Percentiles rank a stretch among this genome's conserved stretches.
phyloP scores from a whole-genome alignment of 108 stramenopile species.

The Epithemia pelagica region DNA sequence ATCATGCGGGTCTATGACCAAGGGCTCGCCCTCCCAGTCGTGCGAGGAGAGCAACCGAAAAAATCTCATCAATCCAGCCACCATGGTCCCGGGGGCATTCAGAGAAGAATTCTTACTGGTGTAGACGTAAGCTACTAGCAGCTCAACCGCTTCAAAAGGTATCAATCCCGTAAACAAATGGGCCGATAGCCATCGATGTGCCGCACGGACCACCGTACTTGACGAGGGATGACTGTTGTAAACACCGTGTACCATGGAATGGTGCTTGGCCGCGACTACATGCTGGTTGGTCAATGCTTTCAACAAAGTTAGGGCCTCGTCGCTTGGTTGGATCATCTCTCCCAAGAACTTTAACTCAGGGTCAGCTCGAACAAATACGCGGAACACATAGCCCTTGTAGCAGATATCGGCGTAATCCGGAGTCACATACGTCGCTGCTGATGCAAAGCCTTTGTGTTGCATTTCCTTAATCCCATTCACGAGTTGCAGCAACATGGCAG shows the following conservation, averaged over 20 bases:
- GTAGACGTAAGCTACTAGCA: conserved; percentile 76
- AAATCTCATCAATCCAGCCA: conserved; percentile 62
- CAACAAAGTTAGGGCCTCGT: conserved; percentile 40
- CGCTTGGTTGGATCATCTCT: conserved; percentile 42
- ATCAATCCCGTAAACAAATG: conserved; percentile 77
- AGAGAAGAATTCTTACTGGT: conserved; percentile 40
- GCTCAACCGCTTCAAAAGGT: conserved; percentile 63
- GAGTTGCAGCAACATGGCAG: conserved; percentile 77
- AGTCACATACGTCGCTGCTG: conserved; percentile 41
- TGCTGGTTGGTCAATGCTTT: conserved; percentile 46
- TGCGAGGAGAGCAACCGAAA: conserved; percentile 55
- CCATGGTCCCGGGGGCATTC: conserved; percentile 43
- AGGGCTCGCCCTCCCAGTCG: conserved; percentile 75
- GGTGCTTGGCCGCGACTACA: conserved; percentile 61
- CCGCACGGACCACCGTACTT: conserved; percentile 55
- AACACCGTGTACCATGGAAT: conserved; percentile 72
- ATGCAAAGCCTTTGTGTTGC: conserved; percentile 18
- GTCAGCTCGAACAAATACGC: conserved; percentile 72
- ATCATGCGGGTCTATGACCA: conserved; percentile 81
- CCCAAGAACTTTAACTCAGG: conserved; percentile 66
- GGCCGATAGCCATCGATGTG: conserved; percentile 62
- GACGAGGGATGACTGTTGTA: conserved; percentile 74
- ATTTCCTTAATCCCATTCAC: conserved; percentile 69
- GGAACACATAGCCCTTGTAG: conserved; percentile 69
- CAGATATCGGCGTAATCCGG: conserved; percentile 58